phyloP scores from a whole-genome alignment of 306 rosid species.

The Fagus crenata region DNA sequence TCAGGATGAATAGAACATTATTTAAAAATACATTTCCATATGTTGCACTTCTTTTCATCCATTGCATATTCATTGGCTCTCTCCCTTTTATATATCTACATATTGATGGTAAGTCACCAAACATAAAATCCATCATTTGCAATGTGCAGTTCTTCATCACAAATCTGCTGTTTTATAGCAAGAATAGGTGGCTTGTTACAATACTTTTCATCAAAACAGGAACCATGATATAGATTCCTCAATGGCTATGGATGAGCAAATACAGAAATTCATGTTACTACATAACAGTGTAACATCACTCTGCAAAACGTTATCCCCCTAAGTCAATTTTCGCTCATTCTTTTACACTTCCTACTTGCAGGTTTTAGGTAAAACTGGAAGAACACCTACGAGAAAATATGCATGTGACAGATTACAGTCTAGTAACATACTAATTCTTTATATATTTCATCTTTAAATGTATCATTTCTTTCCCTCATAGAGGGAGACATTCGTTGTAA shows the following conservation, averaged over 20 bases:
- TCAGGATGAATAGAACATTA: constrained; percentile 27
- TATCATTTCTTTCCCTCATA: constrained; percentile 8
- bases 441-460: neutral
- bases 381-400: neutral
- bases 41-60: neutral
- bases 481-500: constrained; percentile 15
- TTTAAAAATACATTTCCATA: constrained; percentile 4
- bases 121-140: neutral
- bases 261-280: neutral
- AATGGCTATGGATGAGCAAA: neutral
- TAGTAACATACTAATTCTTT: neutral
- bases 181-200: neutral
- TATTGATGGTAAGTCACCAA: neutral
- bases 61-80: neutral
- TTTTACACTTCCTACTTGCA: neutral
- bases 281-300: neutral
- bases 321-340: neutral
- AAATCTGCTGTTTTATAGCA: neutral
- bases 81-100: neutral
- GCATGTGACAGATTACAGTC: neutral
- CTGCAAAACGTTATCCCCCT: neutral
- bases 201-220: neutral
- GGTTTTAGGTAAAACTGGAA: neutral
- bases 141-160: neutral
- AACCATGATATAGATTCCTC: neutral